Percentiles rank a stretch among this genome's conserved stretches.
phyloP scores from a whole-genome alignment of 2,329 filamentous ascomycete genomes.

The Paraphaeosphaeria minitans region DNA sequence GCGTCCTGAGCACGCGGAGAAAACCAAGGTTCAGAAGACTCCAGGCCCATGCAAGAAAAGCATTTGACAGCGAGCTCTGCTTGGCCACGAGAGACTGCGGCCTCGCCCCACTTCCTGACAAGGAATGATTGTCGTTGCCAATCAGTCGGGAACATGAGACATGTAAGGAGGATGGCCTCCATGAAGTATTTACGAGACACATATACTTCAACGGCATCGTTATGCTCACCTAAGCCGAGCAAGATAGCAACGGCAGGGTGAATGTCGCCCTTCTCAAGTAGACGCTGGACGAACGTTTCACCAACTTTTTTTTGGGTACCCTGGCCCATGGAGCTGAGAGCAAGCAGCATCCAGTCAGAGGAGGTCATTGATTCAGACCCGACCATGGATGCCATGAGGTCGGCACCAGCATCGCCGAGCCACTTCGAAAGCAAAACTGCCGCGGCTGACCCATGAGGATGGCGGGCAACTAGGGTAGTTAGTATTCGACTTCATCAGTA shows the following conservation, averaged over 20 bases:
- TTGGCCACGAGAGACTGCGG: conserved; percentile 83
- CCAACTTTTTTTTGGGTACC: conserved; percentile 86
- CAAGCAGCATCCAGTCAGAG: conserved; percentile 96
- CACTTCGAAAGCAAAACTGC: conserved; percentile 88
- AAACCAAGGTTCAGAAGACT: conserved; percentile 84
- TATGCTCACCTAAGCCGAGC: conserved; percentile 87
- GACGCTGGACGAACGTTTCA: conserved; percentile 84
- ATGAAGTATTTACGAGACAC: conserved; percentile 88
- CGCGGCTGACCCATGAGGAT: conserved; percentile 73
- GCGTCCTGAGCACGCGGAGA: conserved; percentile 77
- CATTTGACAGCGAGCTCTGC: conserved; percentile 90
- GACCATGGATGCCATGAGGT: conserved; percentile 77
- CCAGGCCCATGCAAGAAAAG: conserved; percentile 87
- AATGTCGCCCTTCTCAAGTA: conserved; percentile 87
- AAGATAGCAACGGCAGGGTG: conserved; percentile 93
- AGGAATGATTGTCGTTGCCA: conserved; percentile 91
- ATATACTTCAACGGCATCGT: conserved; percentile 96
- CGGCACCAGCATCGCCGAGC: conserved; percentile 83
- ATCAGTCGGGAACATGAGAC: conserved; percentile 78
- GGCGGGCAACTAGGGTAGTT: conserved; percentile 62
- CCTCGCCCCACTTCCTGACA: conserved; percentile 92
- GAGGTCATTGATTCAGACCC: conserved; percentile 85
- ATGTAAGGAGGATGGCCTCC: conserved; percentile 89
- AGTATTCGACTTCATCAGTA: conserved; percentile 14
- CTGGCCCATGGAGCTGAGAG: conserved; percentile 81